A percentile compares a stretch with the other conserved stretches of the same genome.
phyloP scores from a whole-genome alignment of 2,329 filamentous ascomycete species.

The Sporothrix humicola region DNA sequence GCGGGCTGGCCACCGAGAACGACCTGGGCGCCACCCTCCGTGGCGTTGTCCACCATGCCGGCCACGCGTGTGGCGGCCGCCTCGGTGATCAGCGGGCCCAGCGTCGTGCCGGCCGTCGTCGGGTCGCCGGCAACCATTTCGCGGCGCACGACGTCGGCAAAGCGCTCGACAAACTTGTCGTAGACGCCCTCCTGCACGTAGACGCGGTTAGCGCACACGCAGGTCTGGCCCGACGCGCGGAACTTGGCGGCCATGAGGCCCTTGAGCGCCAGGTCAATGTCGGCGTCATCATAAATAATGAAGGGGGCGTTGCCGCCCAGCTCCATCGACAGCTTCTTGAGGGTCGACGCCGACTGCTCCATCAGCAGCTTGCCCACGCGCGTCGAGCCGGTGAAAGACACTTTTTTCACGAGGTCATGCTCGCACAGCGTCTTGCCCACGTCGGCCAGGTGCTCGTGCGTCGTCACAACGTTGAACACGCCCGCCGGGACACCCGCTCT shows the following conservation, averaged over 20 bases:
- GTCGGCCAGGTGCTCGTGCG: slow-evolving; percentile 50
- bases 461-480: slow-evolving; percentile 61
- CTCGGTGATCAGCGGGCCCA: slow-evolving; percentile 48
- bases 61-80: slow-evolving; percentile 46
- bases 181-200: slow-evolving; percentile 67
- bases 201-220: slow-evolving; percentile 68
- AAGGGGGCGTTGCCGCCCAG: slow-evolving; percentile 69
- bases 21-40: slow-evolving; percentile 39
- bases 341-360: slow-evolving; percentile 62
- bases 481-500: slow-evolving; percentile 77
- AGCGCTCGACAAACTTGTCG: slow-evolving; percentile 59
- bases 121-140: slow-evolving; percentile 39
- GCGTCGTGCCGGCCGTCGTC: slow-evolving; percentile 42
- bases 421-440: slow-evolving; percentile 53
- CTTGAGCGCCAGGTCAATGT: slow-evolving; percentile 62
- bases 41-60: slow-evolving; percentile 38
- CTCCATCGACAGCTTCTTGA: slow-evolving; percentile 74
- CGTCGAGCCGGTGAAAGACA: slow-evolving; percentile 77
- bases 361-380: slow-evolving; percentile 70
- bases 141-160: slow-evolving; percentile 41
- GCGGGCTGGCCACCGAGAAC: slow-evolving; percentile 56
- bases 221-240: slow-evolving; percentile 65
- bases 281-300: slow-evolving; percentile 70
- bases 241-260: slow-evolving; percentile 45
- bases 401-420: slow-evolving; percentile 58